Evolutionary conservation across 2,329 filamentous ascomycete genomes (phyloP), one percentile per base, ranked within the genome.

Genomic region (Fusarium sp.): DNA sequence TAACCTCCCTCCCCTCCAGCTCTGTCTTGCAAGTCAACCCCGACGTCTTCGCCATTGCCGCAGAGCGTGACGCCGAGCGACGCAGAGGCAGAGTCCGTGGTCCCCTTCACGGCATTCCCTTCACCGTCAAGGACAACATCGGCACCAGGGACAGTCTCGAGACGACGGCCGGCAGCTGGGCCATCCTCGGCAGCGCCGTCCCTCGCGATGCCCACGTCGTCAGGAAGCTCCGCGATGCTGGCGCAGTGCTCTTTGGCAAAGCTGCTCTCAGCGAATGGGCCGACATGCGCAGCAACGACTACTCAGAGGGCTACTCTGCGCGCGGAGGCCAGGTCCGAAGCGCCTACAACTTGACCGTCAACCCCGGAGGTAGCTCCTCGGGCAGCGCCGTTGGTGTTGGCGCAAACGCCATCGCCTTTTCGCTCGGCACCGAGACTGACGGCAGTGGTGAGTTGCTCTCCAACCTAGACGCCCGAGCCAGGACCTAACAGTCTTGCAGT

Each of bases 71-170:
- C 66, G 71, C 69, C 0, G 88, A 92, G 73, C 82, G 89, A 15
- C 69, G 71, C 11, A 67, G 75, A 1, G 87, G 87, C 21, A 78
- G 76, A 35, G 72, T 87, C 9, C 82, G 87, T n/a, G 83, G 88
- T 2, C 85, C 85, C 1, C 79, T 93, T 2, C 90, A 93, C 71
- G 90, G 90, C 4, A 90, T 93, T 38, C 90, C 90, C 0, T 90
- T 90, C 71, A 78, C 89, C 3, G 84, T 92, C 62, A 93, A 93
- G 74, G 89, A 70, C 56, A 70, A 70, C 54, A 89, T 90, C 70
- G 78, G 88, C 7, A 84, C 91, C 61, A 93, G 93, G 74, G 89
- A 93, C 70, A 89, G 88, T 70, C 88, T 93, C 82, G 83, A 92
- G 70, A 93, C 89, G 0, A 92, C 90, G 0, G 89, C 89, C 1